These are phyloP conservation scores for Nakazawaea wyomingensis DNA, from an alignment of 805 yeast genomes.

Conservation along the genomic window DNA sequence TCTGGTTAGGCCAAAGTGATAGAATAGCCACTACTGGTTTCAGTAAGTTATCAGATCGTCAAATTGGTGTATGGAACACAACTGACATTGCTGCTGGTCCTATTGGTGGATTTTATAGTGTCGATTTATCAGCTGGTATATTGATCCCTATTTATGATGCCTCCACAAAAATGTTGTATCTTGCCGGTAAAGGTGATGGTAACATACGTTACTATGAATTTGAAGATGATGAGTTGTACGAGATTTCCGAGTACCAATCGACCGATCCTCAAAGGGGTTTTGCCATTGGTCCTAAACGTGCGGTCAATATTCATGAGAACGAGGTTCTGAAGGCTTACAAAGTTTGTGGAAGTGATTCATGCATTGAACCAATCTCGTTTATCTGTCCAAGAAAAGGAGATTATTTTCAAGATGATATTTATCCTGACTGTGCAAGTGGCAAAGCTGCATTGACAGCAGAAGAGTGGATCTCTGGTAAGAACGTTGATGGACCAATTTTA, in stretches of 20 bases:
- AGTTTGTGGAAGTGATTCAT: slow-evolving; percentile 69
- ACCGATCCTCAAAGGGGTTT: slow-evolving; percentile 95
- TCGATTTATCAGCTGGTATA: slow-evolving; percentile 91
- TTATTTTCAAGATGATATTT: slow-evolving; percentile 86
- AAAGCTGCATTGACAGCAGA: slow-evolving; percentile 73
- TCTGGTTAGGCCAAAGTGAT: slow-evolving; percentile 85
- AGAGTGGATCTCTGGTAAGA: slow-evolving; percentile 78
- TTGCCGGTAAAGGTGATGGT: slow-evolving; percentile 98
- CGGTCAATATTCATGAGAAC: slow-evolving; percentile 73
- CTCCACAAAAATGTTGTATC: slow-evolving; percentile 69
- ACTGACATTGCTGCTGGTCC: slow-evolving; percentile 72
- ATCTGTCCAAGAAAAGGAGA: slow-evolving; percentile 93
- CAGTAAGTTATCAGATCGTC: slow-evolving; percentile 88
- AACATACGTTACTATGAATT: slow-evolving; percentile 92
- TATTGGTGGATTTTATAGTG: slow-evolving; percentile 78
- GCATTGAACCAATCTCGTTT: slow-evolving; percentile 88
- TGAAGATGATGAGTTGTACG: slow-evolving; percentile 75
- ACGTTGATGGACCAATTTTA: slow-evolving; percentile 77
- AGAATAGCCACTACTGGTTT: slow-evolving; percentile 93
- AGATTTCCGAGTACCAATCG: slow-evolving; percentile 84
- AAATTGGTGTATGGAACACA: slow-evolving; percentile 90
- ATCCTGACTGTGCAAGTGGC: slow-evolving; percentile 83
- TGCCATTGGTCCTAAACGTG: slow-evolving; percentile 81
- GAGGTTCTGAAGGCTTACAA: slow-evolving; percentile 82
- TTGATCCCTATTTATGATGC: slow-evolving; percentile 88